Conservation (phyloP, 2,329 filamentous ascomycete genomes). For the Fusarium sp. region DNA sequence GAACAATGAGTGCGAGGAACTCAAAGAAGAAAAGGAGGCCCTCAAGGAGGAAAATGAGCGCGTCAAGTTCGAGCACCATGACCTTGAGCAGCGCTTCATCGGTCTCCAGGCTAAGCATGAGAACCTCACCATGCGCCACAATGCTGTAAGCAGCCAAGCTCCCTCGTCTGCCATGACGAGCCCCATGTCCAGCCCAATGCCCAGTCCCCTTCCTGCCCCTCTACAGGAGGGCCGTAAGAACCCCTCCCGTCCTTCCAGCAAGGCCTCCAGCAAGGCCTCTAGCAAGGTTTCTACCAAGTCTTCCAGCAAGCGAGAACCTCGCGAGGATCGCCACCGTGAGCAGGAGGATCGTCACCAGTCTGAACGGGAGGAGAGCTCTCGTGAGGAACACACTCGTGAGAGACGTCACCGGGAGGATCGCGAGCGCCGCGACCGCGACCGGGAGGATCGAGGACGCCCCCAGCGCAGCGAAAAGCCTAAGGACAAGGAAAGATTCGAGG, state of each 20-base stretch:
- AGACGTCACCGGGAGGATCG: constrained; percentile 42
- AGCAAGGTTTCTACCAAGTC: constrained; percentile 44
- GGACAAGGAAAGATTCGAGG: constrained; percentile 47
- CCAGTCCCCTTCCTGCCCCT: constrained; percentile 40
- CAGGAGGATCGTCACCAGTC: constrained; percentile 39
- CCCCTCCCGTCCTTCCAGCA: constrained; percentile 46
- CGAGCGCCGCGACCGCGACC: constrained; percentile 42
- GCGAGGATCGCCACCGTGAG: constrained; percentile 42
- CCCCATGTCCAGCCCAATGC: constrained; percentile 42
- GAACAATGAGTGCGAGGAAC: constrained; percentile 43
- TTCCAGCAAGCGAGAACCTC: constrained; percentile 41
- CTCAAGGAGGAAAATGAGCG: constrained; percentile 44
- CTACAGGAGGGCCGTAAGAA: constrained; percentile 47
- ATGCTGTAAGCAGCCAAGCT: constrained; percentile 42
- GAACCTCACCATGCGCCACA: constrained; percentile 47
- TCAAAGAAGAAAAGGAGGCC: constrained; percentile 36
- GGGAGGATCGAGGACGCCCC: constrained; percentile 39
- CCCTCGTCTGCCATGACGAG: constrained; percentile 41
- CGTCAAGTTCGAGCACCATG: constrained; percentile 48
- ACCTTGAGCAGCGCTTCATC: constrained; percentile 43
- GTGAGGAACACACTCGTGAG: constrained; percentile 36
- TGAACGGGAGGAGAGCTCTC: constrained; percentile 39
- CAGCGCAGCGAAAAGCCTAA: constrained; percentile 44
- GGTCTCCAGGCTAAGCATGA: constrained; percentile 47
- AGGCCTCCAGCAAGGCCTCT: constrained; percentile 48